These are phyloP conservation scores for Aspergillus persii DNA, from an alignment of 2,329 filamentous ascomycete genomes.

Conservation along the genomic window DNA sequence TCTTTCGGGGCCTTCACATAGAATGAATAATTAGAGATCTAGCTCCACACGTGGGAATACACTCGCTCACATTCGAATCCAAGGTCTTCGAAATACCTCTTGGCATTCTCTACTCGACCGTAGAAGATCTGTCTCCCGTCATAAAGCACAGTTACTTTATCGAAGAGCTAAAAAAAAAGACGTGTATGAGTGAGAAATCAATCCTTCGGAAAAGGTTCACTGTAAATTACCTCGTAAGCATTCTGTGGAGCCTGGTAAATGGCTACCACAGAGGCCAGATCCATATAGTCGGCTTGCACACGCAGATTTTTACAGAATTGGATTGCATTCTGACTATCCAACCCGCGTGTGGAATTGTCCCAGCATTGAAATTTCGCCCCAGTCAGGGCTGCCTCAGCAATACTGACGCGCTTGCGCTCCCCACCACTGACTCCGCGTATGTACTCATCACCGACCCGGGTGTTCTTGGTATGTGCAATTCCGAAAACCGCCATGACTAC, in stretches of 20 bases:
- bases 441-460: constrained; percentile 51
- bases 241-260: constrained; percentile 29
- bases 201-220: neutral
- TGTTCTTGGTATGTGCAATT: constrained; percentile 44
- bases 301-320: constrained; percentile 50
- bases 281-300: constrained; percentile 41
- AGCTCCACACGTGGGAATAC: neutral
- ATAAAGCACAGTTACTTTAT: neutral
- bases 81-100: neutral
- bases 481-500: constrained; percentile 40
- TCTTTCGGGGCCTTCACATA: neutral
- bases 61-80: neutral
- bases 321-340: constrained; percentile 50
- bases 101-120: neutral
- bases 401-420: constrained; percentile 57
- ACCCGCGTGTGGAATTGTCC: constrained; percentile 43
- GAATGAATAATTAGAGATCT: neutral
- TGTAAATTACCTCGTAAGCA: constrained; percentile 5
- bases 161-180: neutral
- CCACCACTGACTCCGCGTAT: constrained; percentile 59
- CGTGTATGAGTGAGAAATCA: neutral
- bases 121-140: neutral
- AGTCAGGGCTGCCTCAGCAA: constrained; percentile 49
- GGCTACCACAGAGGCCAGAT: constrained; percentile 46
- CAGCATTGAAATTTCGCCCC: constrained; percentile 39